A percentile compares a stretch with the other conserved stretches of the same genome.
Evolutionary conservation across 179 eudicot genomes (phyloP).

Genomic region (Corrigiola litoralis): DNA sequence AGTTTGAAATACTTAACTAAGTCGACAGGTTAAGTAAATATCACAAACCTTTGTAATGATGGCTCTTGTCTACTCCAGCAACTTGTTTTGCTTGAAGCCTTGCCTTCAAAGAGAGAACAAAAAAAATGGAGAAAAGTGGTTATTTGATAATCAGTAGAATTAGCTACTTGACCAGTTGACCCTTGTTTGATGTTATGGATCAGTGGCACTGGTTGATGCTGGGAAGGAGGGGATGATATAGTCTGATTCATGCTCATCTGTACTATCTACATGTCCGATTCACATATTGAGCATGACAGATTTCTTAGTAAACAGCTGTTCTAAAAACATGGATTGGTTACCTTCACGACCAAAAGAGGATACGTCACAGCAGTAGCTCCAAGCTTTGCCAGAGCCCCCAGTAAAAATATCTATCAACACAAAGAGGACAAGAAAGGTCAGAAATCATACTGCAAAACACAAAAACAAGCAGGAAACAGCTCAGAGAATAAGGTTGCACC

Average conservation of each 20-base stretch:
- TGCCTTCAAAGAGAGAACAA: conserved; percentile 42
- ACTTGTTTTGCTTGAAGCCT: conserved; percentile 94
- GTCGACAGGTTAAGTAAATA: not conserved
- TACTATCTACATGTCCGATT: too few species aligned
- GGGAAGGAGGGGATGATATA: too few species aligned
- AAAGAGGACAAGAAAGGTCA: conserved; percentile 5
- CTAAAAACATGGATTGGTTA: conserved; percentile 16
- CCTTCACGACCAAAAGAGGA: conserved; percentile 96
- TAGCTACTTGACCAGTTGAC: too few species aligned
- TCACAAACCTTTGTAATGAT: conserved; percentile 71
- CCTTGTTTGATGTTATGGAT: too few species aligned
- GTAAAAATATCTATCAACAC: conserved; percentile 66
- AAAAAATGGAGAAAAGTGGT: not conserved
- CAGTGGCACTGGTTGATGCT: too few species aligned
- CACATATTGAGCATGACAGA: too few species aligned
- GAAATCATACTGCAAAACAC: not conserved
- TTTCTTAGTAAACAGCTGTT: not conserved
- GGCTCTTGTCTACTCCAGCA: conserved; percentile 64
- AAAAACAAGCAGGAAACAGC: not conserved
- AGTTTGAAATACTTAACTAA: not conserved
- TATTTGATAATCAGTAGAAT: not conserved
- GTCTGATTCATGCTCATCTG: too few species aligned
- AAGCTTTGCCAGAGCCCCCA: conserved; percentile 95
- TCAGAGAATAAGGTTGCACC: not conserved
- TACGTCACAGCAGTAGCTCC: conserved; percentile 98